Evolutionary conservation across 1,284 basidiomycete species (phyloP).

Genomic region (Apiotrichum veenhuisii): DNA sequence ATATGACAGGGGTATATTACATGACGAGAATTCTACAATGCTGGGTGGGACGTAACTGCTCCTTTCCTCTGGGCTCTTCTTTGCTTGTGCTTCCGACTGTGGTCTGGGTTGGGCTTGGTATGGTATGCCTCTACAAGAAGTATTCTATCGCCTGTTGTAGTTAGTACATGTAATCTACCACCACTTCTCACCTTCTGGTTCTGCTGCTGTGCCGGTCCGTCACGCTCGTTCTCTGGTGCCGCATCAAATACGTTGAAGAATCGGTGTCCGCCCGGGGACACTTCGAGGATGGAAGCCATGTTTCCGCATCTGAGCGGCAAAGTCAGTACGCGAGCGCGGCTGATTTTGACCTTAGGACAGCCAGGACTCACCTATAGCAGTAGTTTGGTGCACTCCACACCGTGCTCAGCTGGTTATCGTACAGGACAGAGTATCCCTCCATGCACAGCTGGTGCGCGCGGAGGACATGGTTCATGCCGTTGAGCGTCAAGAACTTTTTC

Average conservation of each 20-base stretch:
- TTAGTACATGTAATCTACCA: constrained; percentile 16
- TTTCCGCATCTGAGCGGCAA: constrained; percentile 79
- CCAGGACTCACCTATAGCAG: constrained; percentile 56
- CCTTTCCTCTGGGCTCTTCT: not conserved
- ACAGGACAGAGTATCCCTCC: constrained; percentile 95
- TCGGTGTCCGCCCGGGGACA: constrained; percentile 81
- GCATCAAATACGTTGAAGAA: constrained; percentile 98
- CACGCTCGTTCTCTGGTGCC: constrained; percentile 84
- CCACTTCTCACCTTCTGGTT: constrained; percentile 27
- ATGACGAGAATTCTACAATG: constrained; percentile 16
- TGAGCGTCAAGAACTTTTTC: constrained; percentile 92
- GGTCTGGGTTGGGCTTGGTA: not conserved
- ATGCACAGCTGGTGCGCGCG: constrained; percentile 98
- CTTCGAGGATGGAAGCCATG: constrained; percentile 92
- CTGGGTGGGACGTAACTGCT: constrained; percentile 12
- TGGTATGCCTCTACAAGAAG: constrained; percentile 34
- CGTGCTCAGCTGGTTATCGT: constrained; percentile 90
- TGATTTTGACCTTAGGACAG: no score
- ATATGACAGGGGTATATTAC: constrained; percentile 10
- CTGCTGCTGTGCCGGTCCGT: constrained; percentile 48
- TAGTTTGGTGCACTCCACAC: constrained; percentile 99
- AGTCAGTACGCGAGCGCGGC: no score
- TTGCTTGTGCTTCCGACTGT: not conserved
- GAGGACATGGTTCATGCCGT: constrained; percentile 95
- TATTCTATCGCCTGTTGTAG: constrained; percentile 42